phyloP scores from a whole-genome alignment of 2,329 filamentous ascomycete species.

The Lasiodiplodia hormozganensis region DNA sequence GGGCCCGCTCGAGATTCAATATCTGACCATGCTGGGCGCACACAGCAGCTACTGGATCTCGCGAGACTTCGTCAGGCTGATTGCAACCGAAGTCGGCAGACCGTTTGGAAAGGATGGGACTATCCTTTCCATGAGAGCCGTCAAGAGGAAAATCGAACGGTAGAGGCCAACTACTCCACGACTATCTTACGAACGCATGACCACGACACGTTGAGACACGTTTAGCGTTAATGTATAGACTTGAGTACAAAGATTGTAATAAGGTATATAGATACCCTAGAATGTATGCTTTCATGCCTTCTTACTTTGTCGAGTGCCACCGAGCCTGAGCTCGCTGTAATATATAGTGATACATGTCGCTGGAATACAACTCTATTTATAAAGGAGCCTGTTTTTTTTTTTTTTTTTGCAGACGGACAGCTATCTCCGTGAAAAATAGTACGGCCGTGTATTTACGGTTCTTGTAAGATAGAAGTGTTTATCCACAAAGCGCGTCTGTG shows the following conservation, averaged over 20 bases:
- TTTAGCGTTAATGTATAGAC: constrained; percentile 1
- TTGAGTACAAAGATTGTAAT: constrained; percentile 12
- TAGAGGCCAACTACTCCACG: neutral
- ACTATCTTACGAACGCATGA: constrained; percentile 14
- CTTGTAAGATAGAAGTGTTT: too few relatives aligned
- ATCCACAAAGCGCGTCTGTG: too few relatives aligned
- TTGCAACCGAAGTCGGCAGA: constrained; percentile 87
- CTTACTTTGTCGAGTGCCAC: neutral
- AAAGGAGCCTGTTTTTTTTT: neutral
- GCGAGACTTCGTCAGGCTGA: constrained; percentile 84
- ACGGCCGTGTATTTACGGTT: too few relatives aligned
- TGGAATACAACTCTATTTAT: neutral
- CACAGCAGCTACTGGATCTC: constrained; percentile 94
- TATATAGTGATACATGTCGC: neutral
- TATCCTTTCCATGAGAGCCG: constrained; percentile 60
- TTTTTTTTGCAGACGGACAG: neutral
- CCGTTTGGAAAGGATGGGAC: constrained; percentile 69
- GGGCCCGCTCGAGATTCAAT: constrained; percentile 91
- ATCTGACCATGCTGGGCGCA: constrained; percentile 94
- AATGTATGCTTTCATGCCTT: neutral
- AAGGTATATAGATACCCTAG: constrained; percentile 12
- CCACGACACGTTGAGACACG: neutral
- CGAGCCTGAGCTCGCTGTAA: neutral
- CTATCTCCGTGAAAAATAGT: neutral
- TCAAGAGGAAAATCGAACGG: constrained; percentile 52